phyloP scores from a whole-genome alignment of 2,329 filamentous ascomycete genomes.

The Penicillium sp. region DNA sequence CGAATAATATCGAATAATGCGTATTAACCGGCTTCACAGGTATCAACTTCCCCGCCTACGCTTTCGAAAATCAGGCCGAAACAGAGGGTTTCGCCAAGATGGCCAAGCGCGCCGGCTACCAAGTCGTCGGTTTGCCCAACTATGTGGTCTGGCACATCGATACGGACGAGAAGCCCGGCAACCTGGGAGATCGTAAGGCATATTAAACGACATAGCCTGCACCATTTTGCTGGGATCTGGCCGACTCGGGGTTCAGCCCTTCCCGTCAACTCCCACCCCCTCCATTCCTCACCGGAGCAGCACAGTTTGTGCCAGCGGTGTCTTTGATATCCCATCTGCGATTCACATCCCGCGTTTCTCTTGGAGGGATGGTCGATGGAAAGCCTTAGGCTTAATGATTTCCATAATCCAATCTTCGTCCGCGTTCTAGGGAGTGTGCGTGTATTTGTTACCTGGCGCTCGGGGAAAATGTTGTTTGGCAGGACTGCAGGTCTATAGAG shows the following conservation, averaged over 20 bases:
- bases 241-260: conserved; percentile 10
- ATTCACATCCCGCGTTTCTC: conserved; percentile 10
- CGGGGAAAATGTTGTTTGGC: conserved; percentile 31
- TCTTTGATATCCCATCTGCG: conserved; percentile 17
- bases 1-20: background rate
- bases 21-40: conserved; percentile 49
- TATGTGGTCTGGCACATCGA: conserved; percentile 99
- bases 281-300: conserved; percentile 5
- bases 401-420: conserved; percentile 33
- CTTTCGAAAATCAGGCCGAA: conserved; percentile 98
- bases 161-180: conserved; percentile 88
- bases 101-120: conserved; percentile 92
- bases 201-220: conserved; percentile 24
- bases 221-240: conserved; percentile 9
- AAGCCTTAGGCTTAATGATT: conserved; percentile 25
- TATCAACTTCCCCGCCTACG: conserved; percentile 94
- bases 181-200: conserved; percentile 46
- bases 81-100: conserved; percentile 98
- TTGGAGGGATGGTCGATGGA: conserved; percentile 24
- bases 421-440: conserved; percentile 29
- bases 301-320: conserved; percentile 1
- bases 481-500: conserved; percentile 27
- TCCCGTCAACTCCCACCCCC: conserved; percentile 15
- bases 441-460: conserved; percentile 34
- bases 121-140: conserved; percentile 87